Percentiles rank a stretch among this genome's conserved stretches.
phyloP scores from a whole-genome alignment of 257 asterid genomes.

The Petunia axillaris region DNA sequence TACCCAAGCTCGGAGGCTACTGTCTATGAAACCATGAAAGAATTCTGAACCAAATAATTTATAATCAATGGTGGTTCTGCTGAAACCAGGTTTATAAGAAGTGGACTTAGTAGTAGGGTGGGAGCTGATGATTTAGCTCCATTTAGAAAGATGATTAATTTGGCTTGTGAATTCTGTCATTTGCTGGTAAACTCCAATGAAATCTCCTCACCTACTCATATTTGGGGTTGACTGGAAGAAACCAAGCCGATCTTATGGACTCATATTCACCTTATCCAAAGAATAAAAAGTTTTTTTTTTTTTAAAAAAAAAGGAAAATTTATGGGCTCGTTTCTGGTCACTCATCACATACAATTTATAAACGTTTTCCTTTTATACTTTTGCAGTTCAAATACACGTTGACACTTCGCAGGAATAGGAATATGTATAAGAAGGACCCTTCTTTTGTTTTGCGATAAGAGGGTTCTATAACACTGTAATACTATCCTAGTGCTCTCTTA shows the following conservation, averaged over 20 bases:
- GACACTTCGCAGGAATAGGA: too few relatives aligned
- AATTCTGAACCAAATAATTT: not conserved
- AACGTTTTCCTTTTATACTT: not conserved
- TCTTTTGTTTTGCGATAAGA: too few relatives aligned
- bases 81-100: slow-evolving; percentile 9
- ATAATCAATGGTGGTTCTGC: not conserved
- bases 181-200: not conserved
- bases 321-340: not conserved
- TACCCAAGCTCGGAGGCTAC: not conserved
- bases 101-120: not conserved
- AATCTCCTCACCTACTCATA: slow-evolving; percentile 5
- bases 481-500: too few relatives aligned
- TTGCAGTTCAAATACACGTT: not conserved
- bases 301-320: not conserved
- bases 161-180: slow-evolving; percentile 5
- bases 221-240: not conserved
- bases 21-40: not conserved
- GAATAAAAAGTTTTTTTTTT: too few relatives aligned
- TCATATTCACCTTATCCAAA: too few relatives aligned
- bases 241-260: too few relatives aligned
- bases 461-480: too few relatives aligned
- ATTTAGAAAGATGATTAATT: not conserved
- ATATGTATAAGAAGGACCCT: too few relatives aligned
- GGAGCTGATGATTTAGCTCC: slow-evolving; percentile 3
- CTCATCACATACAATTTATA: not conserved